Percentiles rank a stretch among this genome's conserved stretches.
Evolutionary conservation across 805 yeast genomes (phyloP).

Genomic region (Jamesozyma rosinii): DNA sequence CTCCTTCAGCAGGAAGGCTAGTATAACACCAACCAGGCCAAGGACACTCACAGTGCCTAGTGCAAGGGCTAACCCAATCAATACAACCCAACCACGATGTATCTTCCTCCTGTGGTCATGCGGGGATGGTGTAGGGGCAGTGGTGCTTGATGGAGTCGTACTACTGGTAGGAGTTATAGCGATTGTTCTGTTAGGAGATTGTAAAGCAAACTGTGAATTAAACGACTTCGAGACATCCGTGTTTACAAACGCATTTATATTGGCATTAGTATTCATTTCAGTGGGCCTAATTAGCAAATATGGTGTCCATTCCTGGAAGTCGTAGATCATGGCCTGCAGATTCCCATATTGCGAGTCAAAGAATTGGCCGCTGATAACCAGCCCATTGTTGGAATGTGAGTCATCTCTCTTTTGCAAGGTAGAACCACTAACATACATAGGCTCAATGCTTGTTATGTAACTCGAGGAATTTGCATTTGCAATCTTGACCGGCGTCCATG

Average conservation of each 20-base stretch:
- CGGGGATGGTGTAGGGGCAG: conserved; percentile 4
- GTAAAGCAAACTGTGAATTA: conserved; percentile 21
- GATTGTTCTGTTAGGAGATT: conserved; percentile 10
- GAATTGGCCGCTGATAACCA: conserved; percentile 34
- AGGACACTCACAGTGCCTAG: conserved; percentile 38
- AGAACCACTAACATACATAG: neutral
- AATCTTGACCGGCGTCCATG: conserved; percentile 7
- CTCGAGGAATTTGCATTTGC: conserved; percentile 6
- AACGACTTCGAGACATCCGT: conserved; percentile 31
- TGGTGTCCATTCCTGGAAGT: conserved; percentile 21
- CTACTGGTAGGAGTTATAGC: conserved; percentile 9
- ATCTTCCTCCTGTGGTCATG: conserved; percentile 17
- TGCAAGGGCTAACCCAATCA: conserved; percentile 60
- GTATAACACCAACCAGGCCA: conserved; percentile 35
- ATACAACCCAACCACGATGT: conserved; percentile 54
- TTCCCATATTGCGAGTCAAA: conserved; percentile 30
- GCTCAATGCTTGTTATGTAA: conserved; percentile 2
- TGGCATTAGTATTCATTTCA: conserved; percentile 21
- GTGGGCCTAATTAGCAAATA: conserved; percentile 10
- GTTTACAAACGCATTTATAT: conserved; percentile 27
- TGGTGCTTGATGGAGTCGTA: conserved; percentile 7
- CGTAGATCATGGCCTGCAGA: conserved; percentile 18
- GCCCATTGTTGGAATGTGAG: neutral
- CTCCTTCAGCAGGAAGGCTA: conserved; percentile 30
- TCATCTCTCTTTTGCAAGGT: neutral